Conservation (phyloP, 495 filamentous ascomycete genomes). For the Tricharina praecox region DNA sequence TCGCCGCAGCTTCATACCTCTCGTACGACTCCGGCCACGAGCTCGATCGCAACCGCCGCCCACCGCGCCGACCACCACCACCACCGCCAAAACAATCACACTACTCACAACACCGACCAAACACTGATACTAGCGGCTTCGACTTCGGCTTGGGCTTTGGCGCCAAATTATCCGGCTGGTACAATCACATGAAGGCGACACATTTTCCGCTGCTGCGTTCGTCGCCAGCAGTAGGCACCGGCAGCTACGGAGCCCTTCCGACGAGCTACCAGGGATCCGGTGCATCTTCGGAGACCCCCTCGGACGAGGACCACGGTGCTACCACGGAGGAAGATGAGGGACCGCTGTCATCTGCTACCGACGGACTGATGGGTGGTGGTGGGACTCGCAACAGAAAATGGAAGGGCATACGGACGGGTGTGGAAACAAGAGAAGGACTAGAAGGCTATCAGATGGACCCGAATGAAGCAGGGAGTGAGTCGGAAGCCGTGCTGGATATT, state of each 20-base stretch:
- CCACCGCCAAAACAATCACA: background rate
- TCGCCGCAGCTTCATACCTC: background rate
- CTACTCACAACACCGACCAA: too few species aligned
- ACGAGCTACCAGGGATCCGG: conserved; percentile 15
- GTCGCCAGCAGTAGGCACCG: conserved; percentile 39
- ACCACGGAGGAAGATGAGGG: conserved; percentile 1
- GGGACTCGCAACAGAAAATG: background rate
- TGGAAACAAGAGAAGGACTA: too few species aligned
- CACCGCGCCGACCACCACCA: background rate
- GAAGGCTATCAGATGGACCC: too few species aligned
- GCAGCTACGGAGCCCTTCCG: conserved; percentile 42
- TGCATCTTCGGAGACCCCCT: conserved; percentile 7
- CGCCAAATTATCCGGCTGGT: background rate
- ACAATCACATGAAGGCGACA: conserved; percentile 12
- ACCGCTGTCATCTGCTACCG: background rate
- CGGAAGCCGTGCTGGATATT: conserved; percentile 21
- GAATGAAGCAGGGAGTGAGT: conserved; percentile 21
- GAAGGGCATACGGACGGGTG: too few species aligned
- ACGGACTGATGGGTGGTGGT: background rate
- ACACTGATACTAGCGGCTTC: too few species aligned
- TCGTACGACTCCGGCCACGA: background rate
- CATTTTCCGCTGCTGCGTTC: conserved; percentile 36
- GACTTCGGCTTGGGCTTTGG: too few species aligned
- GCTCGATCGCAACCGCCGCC: background rate
- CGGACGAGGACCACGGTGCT: conserved; percentile 6